phyloP scores from a whole-genome alignment of 495 filamentous ascomycete species.

The Trichoderma parareesei region DNA sequence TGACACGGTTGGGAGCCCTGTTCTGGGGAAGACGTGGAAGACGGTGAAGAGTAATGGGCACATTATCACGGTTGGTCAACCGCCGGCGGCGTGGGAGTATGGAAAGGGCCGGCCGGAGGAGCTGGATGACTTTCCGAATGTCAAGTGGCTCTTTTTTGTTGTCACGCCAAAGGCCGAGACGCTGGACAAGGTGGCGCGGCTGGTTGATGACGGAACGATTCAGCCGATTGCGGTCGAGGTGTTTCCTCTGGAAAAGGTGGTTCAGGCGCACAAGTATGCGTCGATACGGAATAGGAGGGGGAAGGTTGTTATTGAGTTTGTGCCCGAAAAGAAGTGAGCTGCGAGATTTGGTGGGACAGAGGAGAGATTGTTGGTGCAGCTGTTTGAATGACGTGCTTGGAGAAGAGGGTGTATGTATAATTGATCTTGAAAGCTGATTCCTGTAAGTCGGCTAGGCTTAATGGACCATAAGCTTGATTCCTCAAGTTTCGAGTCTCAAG shows the following conservation, averaged over 20 bases:
- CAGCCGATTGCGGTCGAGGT: conserved; percentile 41
- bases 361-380: not conserved
- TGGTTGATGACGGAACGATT: conserved; percentile 40
- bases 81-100: conserved; percentile 26
- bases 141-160: conserved; percentile 43
- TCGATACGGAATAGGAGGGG: conserved; percentile 13
- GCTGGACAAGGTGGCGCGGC: conserved; percentile 34
- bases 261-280: conserved; percentile 32
- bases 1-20: conserved; percentile 41
- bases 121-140: conserved; percentile 18
- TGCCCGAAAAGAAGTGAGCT: not conserved
- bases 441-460: no score
- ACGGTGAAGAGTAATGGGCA: conserved; percentile 34
- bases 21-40: conserved; percentile 40
- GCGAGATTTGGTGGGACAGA: not conserved
- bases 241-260: conserved; percentile 38
- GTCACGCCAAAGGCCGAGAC: conserved; percentile 36
- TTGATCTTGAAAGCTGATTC: no score
- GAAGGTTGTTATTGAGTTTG: conserved; percentile 18
- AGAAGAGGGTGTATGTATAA: no score
- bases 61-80: conserved; percentile 42
- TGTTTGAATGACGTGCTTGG: not conserved
- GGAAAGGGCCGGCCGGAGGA: conserved; percentile 23
- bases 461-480: not conserved
- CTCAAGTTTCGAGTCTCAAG: not conserved